phyloP scores from a whole-genome alignment of 2,329 filamentous ascomycete species.

The Verticillium alfalfae region DNA sequence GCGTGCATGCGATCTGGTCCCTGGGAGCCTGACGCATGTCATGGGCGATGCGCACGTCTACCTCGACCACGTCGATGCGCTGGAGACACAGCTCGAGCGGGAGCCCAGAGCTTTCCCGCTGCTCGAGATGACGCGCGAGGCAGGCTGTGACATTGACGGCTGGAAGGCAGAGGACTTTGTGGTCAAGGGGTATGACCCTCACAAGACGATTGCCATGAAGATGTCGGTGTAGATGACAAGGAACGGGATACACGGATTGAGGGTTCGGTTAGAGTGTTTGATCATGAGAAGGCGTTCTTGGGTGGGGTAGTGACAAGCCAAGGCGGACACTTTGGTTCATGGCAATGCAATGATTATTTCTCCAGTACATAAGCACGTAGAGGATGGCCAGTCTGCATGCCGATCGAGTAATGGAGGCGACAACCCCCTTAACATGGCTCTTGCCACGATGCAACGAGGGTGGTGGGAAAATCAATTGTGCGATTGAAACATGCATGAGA shows the following conservation, averaged over 20 bases:
- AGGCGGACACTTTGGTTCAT: no score
- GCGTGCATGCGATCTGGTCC: constrained; percentile 75
- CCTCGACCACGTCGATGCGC: constrained; percentile 82
- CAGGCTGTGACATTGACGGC: constrained; percentile 75
- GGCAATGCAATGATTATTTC: no score
- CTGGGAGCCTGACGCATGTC: constrained; percentile 84
- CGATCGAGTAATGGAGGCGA: no score
- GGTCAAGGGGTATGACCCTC: constrained; percentile 81
- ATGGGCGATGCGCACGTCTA: constrained; percentile 99
- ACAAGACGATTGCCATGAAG: constrained; percentile 94
- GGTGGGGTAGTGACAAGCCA: no score
- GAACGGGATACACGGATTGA: neutral
- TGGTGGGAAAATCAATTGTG: neutral
- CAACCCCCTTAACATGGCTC: neutral
- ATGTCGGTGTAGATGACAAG: constrained; percentile 70
- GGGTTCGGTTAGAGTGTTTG: neutral
- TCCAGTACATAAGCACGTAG: no score
- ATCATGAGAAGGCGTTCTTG: neutral
- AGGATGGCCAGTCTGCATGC: no score
- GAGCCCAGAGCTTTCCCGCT: constrained; percentile 78
- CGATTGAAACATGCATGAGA: neutral
- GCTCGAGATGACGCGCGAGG: constrained; percentile 64
- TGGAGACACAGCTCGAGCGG: constrained; percentile 72
- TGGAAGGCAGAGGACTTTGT: constrained; percentile 88
- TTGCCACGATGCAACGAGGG: neutral